Conservation (phyloP, 2,329 filamentous ascomycete genomes). For the Alternaria triticimaculans region DNA sequence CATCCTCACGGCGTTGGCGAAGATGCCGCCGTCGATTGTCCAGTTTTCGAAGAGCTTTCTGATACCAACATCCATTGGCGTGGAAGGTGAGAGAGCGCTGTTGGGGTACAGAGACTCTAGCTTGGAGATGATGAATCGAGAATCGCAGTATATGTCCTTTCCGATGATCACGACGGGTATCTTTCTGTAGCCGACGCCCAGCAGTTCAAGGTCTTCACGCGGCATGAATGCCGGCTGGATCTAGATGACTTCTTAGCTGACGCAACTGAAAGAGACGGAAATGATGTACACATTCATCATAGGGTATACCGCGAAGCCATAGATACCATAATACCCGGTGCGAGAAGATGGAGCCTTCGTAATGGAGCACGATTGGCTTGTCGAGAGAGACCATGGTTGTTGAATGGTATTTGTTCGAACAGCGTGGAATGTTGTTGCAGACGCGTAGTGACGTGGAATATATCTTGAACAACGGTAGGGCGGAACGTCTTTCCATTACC, state of each 20-base stretch:
- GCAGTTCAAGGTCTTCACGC: constrained; percentile 34
- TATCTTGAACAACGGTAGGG: not conserved
- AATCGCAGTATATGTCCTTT: constrained; percentile 43
- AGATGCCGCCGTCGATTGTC: constrained; percentile 65
- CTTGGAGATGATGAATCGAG: constrained; percentile 39
- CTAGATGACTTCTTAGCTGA: constrained; percentile 46
- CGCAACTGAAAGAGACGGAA: not conserved
- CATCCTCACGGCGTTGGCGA: constrained; percentile 59
- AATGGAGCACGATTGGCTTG: constrained; percentile 70
- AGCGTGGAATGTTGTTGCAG: not conserved
- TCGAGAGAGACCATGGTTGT: constrained; percentile 33
- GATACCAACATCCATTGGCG: constrained; percentile 53
- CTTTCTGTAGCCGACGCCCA: constrained; percentile 49
- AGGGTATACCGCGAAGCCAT: constrained; percentile 68
- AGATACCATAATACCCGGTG: constrained; percentile 72
- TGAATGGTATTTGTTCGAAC: not conserved
- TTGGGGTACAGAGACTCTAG: constrained; percentile 32
- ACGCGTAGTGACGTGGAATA: not conserved
- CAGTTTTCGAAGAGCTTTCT: constrained; percentile 64
- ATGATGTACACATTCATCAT: constrained; percentile 68
- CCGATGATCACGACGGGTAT: constrained; percentile 43
- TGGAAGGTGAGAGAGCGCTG: constrained; percentile 19
- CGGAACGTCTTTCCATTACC: not conserved
- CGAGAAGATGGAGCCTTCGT: constrained; percentile 69
- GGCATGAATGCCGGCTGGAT: constrained; percentile 60